Base-by-base conservation (phyloP, 2,329 filamentous ascomycete species). In the Didymellaceae sp. region DNA sequence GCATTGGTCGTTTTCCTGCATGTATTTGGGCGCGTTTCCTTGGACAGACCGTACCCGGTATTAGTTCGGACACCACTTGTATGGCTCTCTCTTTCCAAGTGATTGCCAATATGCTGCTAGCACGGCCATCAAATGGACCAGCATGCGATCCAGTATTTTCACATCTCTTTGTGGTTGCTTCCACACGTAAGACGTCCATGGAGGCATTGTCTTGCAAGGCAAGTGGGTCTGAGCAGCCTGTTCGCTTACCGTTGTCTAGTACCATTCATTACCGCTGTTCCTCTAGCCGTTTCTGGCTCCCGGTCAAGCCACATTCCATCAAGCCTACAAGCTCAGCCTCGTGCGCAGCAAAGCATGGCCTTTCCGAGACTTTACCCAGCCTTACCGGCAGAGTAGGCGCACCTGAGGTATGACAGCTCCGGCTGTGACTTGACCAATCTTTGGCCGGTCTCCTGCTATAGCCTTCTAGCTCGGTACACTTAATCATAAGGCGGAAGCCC, bases 261-360 rank as follows among this genome's bases (percentile, higher is more conserved):
- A 26, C 46, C 28, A 16, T 48, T 42, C 51, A 49, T 35, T 25
- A 43, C 39, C 33, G 38, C 20, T 13, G 43, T 28, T 5, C 24
- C 14, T 24, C 45, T 54, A 54, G 9, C 51, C 32, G 34, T 32
- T 45, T 49, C 45, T 13, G 30, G 40, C 4, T 6, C n/a, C 38
- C 51, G 45, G 52, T 55, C 41, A 55, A 47, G 32, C 37, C 41
- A 44, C 40, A 13, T 26, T 7, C 32, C 16, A n/a, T 30, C 45
- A 34, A 37, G 51, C 61, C 45, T 52, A 45, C 56, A 53, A 44
- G 52, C 47, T 54, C 61, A 54, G 61, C 61, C 61, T 58, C 44
- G 20, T 42, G 51, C 35, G 52, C 47, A 55, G 53, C 26, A 25
- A 6, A 18, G 1, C 11, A 39, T 13, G 14, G 14, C 13, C 11